Percentiles rank a stretch among this genome's conserved stretches.
phyloP scores from a whole-genome alignment of 108 stramenopile species.

The Heterococcus sp. region DNA sequence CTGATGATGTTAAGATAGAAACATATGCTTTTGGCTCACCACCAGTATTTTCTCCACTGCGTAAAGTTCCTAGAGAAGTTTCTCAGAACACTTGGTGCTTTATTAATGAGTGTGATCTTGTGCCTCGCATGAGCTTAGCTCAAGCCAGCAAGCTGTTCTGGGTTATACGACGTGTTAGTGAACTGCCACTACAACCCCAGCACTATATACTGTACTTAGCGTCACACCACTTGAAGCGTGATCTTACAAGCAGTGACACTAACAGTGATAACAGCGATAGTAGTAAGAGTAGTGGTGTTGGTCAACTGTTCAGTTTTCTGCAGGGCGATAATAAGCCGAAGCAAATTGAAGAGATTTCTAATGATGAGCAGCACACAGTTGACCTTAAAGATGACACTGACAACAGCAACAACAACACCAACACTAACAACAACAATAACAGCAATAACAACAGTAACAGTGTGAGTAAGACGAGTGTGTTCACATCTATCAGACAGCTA shows the following conservation, averaged over 20 bases:
- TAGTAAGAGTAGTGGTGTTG: background rate
- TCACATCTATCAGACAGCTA: too few species aligned
- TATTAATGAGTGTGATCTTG: background rate
- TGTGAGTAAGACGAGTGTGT: too few species aligned
- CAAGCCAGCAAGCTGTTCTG: background rate
- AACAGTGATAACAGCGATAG: background rate
- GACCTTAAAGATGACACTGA: too few species aligned
- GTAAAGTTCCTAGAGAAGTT: background rate
- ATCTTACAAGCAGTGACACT: background rate
- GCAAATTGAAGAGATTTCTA: background rate
- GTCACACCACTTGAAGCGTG: background rate
- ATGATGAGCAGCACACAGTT: background rate
- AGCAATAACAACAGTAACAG: background rate
- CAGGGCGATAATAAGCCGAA: background rate
- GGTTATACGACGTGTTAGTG: background rate
- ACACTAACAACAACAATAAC: background rate
- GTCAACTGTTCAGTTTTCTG: background rate
- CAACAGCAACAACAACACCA: background rate
- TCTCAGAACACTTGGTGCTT: background rate
- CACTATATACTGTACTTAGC: background rate
- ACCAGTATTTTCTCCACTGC: background rate
- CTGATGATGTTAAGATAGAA: background rate
- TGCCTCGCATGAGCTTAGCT: background rate
- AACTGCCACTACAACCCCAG: background rate
- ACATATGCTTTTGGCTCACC: background rate